Evolutionary conservation across 2,329 filamentous ascomycete genomes (phyloP).

Genomic region (Paecilomyces niveus): DNA sequence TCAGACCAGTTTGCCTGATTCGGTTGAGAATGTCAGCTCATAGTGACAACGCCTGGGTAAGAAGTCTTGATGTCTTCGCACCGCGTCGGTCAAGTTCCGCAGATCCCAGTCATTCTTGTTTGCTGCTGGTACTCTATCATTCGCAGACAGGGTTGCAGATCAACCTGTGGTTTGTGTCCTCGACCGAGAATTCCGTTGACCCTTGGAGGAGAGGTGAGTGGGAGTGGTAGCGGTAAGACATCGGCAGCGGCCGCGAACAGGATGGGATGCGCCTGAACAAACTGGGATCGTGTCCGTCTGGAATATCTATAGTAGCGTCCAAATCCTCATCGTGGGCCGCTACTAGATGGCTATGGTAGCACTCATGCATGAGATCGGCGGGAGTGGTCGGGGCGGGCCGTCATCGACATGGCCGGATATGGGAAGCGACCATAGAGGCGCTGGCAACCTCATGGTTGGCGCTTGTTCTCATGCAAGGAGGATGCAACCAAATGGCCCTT

Average conservation of each 20-base stretch:
- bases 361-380: conserved; percentile 23
- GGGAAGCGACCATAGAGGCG: conserved; percentile 10
- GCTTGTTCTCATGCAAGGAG: conserved; percentile 2
- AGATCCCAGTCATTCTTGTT: background rate
- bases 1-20: background rate
- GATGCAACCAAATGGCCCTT: conserved; percentile 1
- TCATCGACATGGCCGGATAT: conserved; percentile 18
- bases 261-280: background rate
- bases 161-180: background rate
- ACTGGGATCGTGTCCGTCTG: background rate
- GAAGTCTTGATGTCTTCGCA: background rate
- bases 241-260: background rate
- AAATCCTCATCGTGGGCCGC: background rate
- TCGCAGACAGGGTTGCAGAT: background rate
- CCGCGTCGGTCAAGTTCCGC: background rate
- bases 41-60: background rate
- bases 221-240: background rate
- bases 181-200: background rate
- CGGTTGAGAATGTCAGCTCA: background rate
- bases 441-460: background rate
- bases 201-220: no score
- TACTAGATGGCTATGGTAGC: background rate
- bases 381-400: conserved; percentile 21
- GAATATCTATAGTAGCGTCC: background rate
- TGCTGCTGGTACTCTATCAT: background rate